Conservation (phyloP, 202 grass and related monocot genomes). For the Setaria italica region DNA sequence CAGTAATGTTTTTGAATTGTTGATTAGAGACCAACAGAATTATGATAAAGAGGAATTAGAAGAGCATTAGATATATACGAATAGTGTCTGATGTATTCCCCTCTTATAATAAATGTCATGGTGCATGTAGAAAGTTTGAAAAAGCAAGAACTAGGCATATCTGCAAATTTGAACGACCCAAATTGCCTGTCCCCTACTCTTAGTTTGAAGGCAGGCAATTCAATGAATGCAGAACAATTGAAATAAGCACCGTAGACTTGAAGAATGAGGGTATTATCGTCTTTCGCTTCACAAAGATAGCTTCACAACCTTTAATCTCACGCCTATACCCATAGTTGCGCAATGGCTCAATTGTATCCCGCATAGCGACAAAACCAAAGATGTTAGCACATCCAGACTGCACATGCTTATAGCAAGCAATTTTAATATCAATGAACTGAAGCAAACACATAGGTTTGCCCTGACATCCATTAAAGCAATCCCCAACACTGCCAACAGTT, state of each 20-base stretch:
- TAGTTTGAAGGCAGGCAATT: background rate
- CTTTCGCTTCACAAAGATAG: constrained; percentile 17
- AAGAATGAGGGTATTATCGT: constrained; percentile 4
- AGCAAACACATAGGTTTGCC: background rate
- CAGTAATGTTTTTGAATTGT: background rate
- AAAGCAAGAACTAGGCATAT: background rate
- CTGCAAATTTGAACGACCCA: background rate
- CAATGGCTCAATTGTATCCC: background rate
- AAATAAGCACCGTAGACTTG: background rate
- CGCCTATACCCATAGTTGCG: constrained; percentile 36
- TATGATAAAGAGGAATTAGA: background rate
- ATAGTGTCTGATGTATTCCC: too few species aligned
- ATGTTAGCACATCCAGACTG: constrained; percentile 28
- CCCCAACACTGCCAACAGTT: background rate
- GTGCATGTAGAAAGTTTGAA: too few species aligned
- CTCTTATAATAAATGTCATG: too few species aligned
- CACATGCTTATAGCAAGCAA: constrained; percentile 24
- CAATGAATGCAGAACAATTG: background rate
- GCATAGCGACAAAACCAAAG: background rate
- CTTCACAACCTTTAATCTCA: constrained; percentile 24
- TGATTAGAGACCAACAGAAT: background rate
- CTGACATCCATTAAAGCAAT: constrained; percentile 17
- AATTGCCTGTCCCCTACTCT: background rate
- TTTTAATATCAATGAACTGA: constrained; percentile 27
- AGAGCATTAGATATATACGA: too few species aligned